Base-by-base conservation (phyloP, 2,329 filamentous ascomycete genomes). In the Helicocarpus griseus region DNA sequence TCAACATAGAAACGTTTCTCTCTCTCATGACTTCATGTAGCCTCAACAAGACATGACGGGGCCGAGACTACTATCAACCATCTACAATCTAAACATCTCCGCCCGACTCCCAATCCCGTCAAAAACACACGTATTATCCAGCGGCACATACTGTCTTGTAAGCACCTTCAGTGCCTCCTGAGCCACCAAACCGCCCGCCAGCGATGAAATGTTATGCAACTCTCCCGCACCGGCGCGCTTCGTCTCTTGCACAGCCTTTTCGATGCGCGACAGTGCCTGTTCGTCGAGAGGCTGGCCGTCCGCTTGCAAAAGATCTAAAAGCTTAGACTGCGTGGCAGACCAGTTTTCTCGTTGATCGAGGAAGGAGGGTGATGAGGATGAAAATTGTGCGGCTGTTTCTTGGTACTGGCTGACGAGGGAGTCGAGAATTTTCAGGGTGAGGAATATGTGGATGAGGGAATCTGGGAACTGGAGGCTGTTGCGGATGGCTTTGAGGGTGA, bases 101-200 rank as follows among this genome's bases (percentile, higher is more conserved):
- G 69, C 78, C 61, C 74, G 77, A 62, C 79, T 81, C 56, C 65
- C 70, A 2, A 83, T 73, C 1, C 81, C 81, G 60, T 84, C 80
- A 57, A 82, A 83, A 22, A 83, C 64, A 59, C 79, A 82, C 0
- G 77, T 80, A 54, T 83, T 82, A 63, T 83, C 79, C 7, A 83
- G 71, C 1, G 81, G 81, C 9, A 82, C 72, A 61, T 84, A 85
- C 66, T 85, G 81, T 60, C 77, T 75, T n/a, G 81, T 85, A 41
- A 76, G 56, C 5, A 82, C 78, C 66, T 98, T 98, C 72, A 98
- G 94, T 56, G 91, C 81, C 72, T 98, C 93, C 69, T 98, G 94
- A n/a, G 91, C 89, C 45, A 94, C 86, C 74, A 98, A 86, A 2
- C 93, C 94, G 28, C 93, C 94, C 1, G 84, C 86, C 51, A 95